Evolutionary conservation across 2,329 filamentous ascomycete species (phyloP), one percentile per base, ranked within the genome.

Genomic region (Claviceps capensis): DNA sequence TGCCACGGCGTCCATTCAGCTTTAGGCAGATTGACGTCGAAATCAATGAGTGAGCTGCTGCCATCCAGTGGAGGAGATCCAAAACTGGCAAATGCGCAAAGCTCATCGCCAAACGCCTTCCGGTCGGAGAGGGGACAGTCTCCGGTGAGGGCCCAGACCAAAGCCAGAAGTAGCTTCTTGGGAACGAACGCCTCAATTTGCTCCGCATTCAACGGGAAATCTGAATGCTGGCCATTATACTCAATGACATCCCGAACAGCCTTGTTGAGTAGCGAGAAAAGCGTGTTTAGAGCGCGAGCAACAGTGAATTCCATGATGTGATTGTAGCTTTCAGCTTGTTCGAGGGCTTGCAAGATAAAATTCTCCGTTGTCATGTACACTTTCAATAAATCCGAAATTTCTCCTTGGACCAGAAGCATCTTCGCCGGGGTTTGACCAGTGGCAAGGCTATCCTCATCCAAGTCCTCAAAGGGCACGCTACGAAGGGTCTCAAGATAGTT

Each of bases 271-370:
- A 99, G 76, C 44, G 91, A 97, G 73, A 98, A 98, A 19, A 98
- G 72, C 0, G 93, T 98, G 56, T 84, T 93, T 38, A 99, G 77
- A 4, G 88, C 91, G 52, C 93, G 87, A 48, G 91, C 88, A 48
- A 87, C 78, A 0, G 93, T 97, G 65, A 93, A 98, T 60, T 96
- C 88, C 93, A 99, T 99, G 65, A 99, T 98, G 67, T 99, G 93
- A 57, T 85, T 87, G 72, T 88, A 94, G 57, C 79, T 77, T 60
- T 80, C 77, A 4, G 91, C 89, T 64, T 88, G 78, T 50, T 83
- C 77, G 4, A 98, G 77, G 3, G 84, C 86, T 56, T 85, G 83
- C 30, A 83, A 71, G 44, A 97, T 82, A 61, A 98, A 91, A 59
- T 87, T 77, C 59, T 95, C 88, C 6, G 79, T 82, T 0, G 78